These are phyloP conservation scores for Ceratocystis smalleyi DNA, from an alignment of 2,329 filamentous ascomycete genomes.

Conservation along the genomic window DNA sequence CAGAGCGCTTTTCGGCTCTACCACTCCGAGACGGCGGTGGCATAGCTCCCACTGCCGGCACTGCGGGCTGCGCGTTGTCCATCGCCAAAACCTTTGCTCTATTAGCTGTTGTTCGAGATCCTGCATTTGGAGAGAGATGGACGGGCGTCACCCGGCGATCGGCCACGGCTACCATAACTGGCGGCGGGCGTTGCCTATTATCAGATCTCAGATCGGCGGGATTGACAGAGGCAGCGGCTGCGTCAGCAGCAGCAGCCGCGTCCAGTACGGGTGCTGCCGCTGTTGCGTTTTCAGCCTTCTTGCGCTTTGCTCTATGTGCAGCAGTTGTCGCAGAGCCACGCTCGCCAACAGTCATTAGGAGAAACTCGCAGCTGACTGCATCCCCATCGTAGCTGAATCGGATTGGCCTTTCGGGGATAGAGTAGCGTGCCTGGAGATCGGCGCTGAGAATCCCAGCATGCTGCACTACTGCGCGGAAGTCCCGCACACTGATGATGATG, in stretches of 20 bases:
- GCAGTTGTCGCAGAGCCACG: slow-evolving; percentile 29
- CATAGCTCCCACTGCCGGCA: slow-evolving; percentile 20
- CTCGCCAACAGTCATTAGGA: slow-evolving; percentile 69
- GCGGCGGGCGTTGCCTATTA: neutral
- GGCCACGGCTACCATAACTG: neutral
- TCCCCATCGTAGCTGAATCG: slow-evolving; percentile 56
- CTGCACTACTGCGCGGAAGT: slow-evolving; percentile 63
- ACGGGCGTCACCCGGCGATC: neutral
- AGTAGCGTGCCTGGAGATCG: slow-evolving; percentile 54
- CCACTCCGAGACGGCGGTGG: slow-evolving; percentile 21
- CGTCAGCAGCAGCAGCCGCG: slow-evolving; percentile 19
- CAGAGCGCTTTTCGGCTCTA: neutral
- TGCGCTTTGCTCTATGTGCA: slow-evolving; percentile 32
- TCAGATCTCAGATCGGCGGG: neutral
- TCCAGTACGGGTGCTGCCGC: slow-evolving; percentile 20
- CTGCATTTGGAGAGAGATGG: neutral
- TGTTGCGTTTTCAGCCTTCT: slow-evolving; percentile 3
- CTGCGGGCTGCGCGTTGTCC: slow-evolving; percentile 24
- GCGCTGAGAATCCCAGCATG: slow-evolving; percentile 56
- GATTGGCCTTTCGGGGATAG: slow-evolving; percentile 53
- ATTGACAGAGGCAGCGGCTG: neutral
- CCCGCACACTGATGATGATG: slow-evolving; percentile 67
- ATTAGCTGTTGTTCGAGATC: neutral
- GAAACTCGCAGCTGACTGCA: slow-evolving; percentile 58
- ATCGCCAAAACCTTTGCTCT: neutral